Percentiles rank a stretch among this genome's conserved stretches.
Evolutionary conservation across 2,329 filamentous ascomycete species (phyloP).

Genomic region (Aphanoascus verrucosus): DNA sequence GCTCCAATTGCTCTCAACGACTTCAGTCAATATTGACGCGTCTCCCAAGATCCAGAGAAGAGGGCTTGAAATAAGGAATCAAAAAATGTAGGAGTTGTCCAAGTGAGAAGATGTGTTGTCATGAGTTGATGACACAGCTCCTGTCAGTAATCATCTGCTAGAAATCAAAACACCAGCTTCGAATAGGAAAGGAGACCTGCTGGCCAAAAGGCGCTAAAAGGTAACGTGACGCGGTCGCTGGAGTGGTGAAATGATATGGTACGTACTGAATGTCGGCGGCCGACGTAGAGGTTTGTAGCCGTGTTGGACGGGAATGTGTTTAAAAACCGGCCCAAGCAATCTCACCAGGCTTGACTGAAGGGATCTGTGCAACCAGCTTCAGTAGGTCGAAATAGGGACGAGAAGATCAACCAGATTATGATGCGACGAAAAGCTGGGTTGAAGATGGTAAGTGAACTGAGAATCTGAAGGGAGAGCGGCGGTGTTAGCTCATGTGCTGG

Average conservation of each 20-base stretch:
- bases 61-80: constrained; percentile 1
- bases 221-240: neutral
- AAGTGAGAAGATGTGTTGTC: neutral
- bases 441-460: neutral
- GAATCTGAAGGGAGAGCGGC: neutral
- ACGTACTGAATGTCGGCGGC: constrained; percentile 6
- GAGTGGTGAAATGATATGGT: neutral
- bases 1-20: neutral
- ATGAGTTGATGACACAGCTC: neutral
- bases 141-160: neutral
- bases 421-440: constrained; percentile 1
- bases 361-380: neutral
- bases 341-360: neutral
- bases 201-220: neutral
- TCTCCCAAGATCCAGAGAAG: constrained; percentile 10
- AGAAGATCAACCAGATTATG: neutral
- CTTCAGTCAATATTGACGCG: neutral
- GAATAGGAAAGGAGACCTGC: neutral
- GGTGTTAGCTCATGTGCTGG: constrained; percentile 4
- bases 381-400: neutral
- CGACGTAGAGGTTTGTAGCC: constrained; percentile 4
- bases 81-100: neutral
- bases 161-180: neutral
- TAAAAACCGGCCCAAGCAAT: neutral
- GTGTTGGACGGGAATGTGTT: neutral